Evolutionary conservation across 2,329 filamentous ascomycete species (phyloP), one percentile per base, ranked within the genome.

Genomic region (Exophiala aquamarina): DNA sequence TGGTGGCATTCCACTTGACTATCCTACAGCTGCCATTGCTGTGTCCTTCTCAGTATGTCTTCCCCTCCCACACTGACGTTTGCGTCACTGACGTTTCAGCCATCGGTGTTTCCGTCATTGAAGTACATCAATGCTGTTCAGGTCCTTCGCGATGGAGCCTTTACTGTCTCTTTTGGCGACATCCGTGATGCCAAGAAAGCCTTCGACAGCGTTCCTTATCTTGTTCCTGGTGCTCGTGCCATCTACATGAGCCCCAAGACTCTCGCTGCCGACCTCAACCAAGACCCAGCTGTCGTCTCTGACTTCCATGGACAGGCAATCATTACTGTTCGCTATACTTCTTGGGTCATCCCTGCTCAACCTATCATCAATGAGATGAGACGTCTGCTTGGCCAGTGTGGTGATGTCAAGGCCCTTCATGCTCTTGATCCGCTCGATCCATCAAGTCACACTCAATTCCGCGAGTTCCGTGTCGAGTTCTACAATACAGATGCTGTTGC

Each of bases 161-260:
- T 81, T 21, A 78, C 75, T 47, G 65, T 83, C 18, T 75, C 73
- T 3, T 83, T 86, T 56, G 67, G 72, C 5, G 82, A 86, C 57
- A 76, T 84, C 40, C 74, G 79, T 40, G 81, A 85, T 61, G 74
- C 82, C 5, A 75, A 71, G 42, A 69, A 71, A 23, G 72, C 77
- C 6, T 69, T 74, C 46, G 66, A 73, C 10, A 75, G 74, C 41
- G 62, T 78, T 20, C 66, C 69, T 2, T 56, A 73, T 14, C 63
- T 68, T 26, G 67, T 68, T 36, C 65, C 70, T 9, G 66, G 68
- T 26, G 83, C 79, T 78, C 60, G 63, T 37, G 66, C 72, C 14
- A 64, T 67, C 35, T 73, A 72, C 40, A 63, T 81, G 20, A 65
- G 66, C 7, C 68, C 73, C 2, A 66, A 63, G 20, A 70, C 77